Evolutionary conservation across 225 moss, liverwort and hornwort species (phyloP), one percentile per base, ranked within the genome.

Genomic region (Antitrichia curtipendula): DNA sequence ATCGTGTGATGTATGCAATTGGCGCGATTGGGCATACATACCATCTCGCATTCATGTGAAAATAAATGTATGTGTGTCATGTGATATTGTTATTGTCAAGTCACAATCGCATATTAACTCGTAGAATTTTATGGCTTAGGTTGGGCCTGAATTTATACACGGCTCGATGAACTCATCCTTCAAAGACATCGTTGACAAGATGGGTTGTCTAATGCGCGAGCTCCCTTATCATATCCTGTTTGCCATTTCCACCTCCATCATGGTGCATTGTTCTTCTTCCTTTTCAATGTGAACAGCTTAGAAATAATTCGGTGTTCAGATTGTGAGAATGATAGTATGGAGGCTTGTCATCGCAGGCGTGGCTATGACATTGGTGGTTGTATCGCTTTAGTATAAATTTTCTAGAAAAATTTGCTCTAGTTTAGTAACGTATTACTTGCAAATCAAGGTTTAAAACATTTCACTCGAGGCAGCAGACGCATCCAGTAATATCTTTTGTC

Each of bases 141-240:
- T 94, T 85, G 97, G 97, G 81, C 92, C 96, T 43, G 96, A 98
- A 89, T 96, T 98, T 90, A 77, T 98, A 71, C 96, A 98, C 71
- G 97, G 97, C 45, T 89, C 93, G n/a, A 81, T 91, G 85, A 92
- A 95, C 79, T 98, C 97, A n/a, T 98, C 96, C 60, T 89, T 96
- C 77, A 96, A 96, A 91, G 88, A 86, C 49, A 92, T 98, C 85
- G 97, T 92, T 32, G 94, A 96, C 61, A 89, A 93, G 91, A 98
- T 98, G 94, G 96, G 94, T 54, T 98, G 97, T 81, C 92, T 87
- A 70, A 87, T 93, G 84, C 95, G 95, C 85, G 97, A 98, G 86
- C 96, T 96, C 60, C 94, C 93, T 80, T 98, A 94, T 96, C 97
- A 98, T 96, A 98, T 96, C 97, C 97, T 93, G 66, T 83, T 83